Conservation (phyloP, 140 eudicot genomes). For the Bidens hawaiensis region DNA sequence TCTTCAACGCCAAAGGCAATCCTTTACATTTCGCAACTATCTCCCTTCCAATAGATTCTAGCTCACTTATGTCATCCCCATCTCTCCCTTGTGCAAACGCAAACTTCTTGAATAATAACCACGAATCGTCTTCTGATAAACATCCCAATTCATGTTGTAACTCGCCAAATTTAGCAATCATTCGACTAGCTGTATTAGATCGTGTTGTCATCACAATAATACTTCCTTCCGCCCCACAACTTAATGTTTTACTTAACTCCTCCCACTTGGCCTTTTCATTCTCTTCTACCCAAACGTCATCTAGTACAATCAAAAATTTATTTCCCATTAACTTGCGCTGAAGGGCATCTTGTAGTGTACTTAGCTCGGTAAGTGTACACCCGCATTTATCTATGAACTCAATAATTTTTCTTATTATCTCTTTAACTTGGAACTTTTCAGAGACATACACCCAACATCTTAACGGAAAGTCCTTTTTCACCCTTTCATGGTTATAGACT, state of each 20-base stretch:
- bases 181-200: neutral
- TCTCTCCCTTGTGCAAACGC: slow-evolving; percentile 11
- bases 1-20: slow-evolving; percentile 4
- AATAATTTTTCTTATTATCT: neutral
- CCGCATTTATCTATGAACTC: neutral
- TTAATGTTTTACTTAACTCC: too few relatives aligned
- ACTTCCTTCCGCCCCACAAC: slow-evolving; percentile 17
- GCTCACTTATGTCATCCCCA: neutral
- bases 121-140: slow-evolving; percentile 18
- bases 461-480: neutral
- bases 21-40: slow-evolving; percentile 21
- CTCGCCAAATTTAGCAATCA: slow-evolving; percentile 2
- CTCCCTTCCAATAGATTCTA: slow-evolving; percentile 16
- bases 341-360: neutral
- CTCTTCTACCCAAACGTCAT: neutral
- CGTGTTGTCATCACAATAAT: slow-evolving; percentile 15
- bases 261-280: neutral
- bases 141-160: neutral
- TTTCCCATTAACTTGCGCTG: neutral
- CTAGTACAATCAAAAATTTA: neutral
- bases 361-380: neutral
- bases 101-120: slow-evolving; percentile 10
- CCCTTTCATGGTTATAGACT: neutral
- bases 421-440: too few relatives aligned
- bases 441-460: slow-evolving; percentile 19